These are phyloP conservation scores for Cyphellophora europaea DNA, from an alignment of 2,329 filamentous ascomycete genomes.

Conservation along the genomic window DNA sequence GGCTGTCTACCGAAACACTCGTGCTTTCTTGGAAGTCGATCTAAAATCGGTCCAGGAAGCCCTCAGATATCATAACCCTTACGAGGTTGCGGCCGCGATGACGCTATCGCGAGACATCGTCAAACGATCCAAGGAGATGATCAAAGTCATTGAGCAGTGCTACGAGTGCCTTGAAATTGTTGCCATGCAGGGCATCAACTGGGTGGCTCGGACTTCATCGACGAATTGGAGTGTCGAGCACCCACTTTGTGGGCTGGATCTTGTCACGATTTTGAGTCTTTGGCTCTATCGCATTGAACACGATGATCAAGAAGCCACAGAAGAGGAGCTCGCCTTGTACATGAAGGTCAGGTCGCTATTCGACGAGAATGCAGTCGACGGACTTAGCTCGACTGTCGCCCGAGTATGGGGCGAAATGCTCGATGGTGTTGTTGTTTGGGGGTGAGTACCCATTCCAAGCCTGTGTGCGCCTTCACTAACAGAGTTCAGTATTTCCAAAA, in stretches of 20 bases:
- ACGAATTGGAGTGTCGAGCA: conserved; percentile 99
- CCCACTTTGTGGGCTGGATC: conserved; percentile 87
- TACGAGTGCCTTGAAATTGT: conserved; percentile 97
- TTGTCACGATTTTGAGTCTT: conserved; percentile 94
- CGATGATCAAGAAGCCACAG: conserved; percentile 82
- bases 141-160: conserved; percentile 96
- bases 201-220: conserved; percentile 94
- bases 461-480: conserved; percentile 33
- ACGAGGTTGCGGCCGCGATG: conserved; percentile 95
- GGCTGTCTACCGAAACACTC: conserved; percentile 91
- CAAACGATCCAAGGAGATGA: conserved; percentile 92
- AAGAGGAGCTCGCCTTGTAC: conserved; percentile 81
- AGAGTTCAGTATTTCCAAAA: conserved; percentile 46
- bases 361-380: conserved; percentile 79
- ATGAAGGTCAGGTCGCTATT: conserved; percentile 49
- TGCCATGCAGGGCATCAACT: conserved; percentile 85
- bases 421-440: conserved; percentile 98
- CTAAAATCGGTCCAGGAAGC: conserved; percentile 94
- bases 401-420: conserved; percentile 96
- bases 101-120: conserved; percentile 87
- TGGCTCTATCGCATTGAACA: conserved; percentile 99
- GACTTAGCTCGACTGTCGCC: conserved; percentile 90
- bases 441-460: conserved; percentile 55
- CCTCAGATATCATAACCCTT: conserved; percentile 90
- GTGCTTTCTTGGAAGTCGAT: conserved; percentile 85